These are phyloP conservation scores for Tricholomella constricta DNA, from an alignment of 768 basidiomycete genomes.

Conservation along the genomic window DNA sequence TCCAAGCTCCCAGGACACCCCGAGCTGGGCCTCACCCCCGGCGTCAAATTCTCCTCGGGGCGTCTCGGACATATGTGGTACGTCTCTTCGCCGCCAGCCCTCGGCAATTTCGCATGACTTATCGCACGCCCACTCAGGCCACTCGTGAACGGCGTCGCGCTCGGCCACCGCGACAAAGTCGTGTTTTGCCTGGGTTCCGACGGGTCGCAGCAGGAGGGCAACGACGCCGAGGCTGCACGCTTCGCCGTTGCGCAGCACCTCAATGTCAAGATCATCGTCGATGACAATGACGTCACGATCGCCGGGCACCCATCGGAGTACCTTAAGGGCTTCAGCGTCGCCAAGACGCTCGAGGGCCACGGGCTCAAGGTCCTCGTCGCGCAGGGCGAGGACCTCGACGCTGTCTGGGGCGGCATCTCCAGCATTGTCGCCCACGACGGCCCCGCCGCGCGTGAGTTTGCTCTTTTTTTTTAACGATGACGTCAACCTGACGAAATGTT, in stretches of 20 bases:
- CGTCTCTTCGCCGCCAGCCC: conserved; percentile 12
- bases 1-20: conserved; percentile 89
- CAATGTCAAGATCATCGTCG: conserved; percentile 85
- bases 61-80: conserved; percentile 90
- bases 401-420: conserved; percentile 69
- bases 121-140: too few species aligned
- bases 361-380: conserved; percentile 76
- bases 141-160: conserved; percentile 79
- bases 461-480: not conserved
- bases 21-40: conserved; percentile 88
- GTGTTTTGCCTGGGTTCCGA: conserved; percentile 87
- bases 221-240: conserved; percentile 88
- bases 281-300: conserved; percentile 92
- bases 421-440: conserved; percentile 62
- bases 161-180: conserved; percentile 76
- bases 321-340: conserved; percentile 73
- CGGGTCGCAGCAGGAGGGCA: conserved; percentile 90
- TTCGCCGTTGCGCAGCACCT: conserved; percentile 82
- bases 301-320: conserved; percentile 90
- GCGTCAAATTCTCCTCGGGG: conserved; percentile 92
- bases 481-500: not conserved
- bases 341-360: conserved; percentile 76
- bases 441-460: conserved; percentile 67
- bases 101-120: too few species aligned
- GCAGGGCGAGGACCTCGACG: conserved; percentile 79